Conservation (phyloP, 2,329 filamentous ascomycete genomes). For the Neophaeococcomyces aloes region DNA sequence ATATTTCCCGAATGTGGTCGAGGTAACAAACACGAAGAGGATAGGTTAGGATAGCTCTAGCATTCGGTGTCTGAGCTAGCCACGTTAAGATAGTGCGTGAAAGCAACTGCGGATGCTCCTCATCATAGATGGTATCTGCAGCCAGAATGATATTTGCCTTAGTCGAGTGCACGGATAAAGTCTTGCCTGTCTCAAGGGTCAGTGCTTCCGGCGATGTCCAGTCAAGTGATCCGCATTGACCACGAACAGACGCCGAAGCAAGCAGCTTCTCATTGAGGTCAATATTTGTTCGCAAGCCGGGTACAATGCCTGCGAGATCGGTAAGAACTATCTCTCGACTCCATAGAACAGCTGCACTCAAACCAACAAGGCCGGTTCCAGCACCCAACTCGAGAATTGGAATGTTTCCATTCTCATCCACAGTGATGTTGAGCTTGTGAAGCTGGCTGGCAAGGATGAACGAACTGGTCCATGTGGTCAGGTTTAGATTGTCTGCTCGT, state of each 20-base stretch:
- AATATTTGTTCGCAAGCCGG: slow-evolving; percentile 66
- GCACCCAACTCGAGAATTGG: slow-evolving; percentile 68
- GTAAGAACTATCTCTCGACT: slow-evolving; percentile 59
- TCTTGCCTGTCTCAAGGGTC: slow-evolving; percentile 8
- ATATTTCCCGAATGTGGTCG: slow-evolving; percentile 34
- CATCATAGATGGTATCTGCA: slow-evolving; percentile 34
- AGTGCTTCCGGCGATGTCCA: slow-evolving; percentile 27
- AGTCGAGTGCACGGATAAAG: slow-evolving; percentile 10
- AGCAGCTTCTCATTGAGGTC: slow-evolving; percentile 59
- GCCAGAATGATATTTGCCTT: slow-evolving; percentile 32
- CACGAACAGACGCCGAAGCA: slow-evolving; percentile 50
- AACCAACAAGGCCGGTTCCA: slow-evolving; percentile 77
- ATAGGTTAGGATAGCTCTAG: slow-evolving; percentile 31
- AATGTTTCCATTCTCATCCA: slow-evolving; percentile 12
- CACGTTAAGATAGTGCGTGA: slow-evolving; percentile 28
- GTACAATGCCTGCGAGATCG: slow-evolving; percentile 71
- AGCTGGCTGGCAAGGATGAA: slow-evolving; percentile 73
- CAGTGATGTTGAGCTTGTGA: slow-evolving; percentile 22
- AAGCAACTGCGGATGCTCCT: slow-evolving; percentile 33
- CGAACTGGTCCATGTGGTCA: slow-evolving; percentile 92
- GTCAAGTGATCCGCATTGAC: slow-evolving; percentile 27
- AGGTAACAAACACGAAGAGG: slow-evolving; percentile 33
- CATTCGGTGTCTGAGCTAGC: slow-evolving; percentile 23
- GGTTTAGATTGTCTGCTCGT: slow-evolving; percentile 73
- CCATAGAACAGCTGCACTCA: slow-evolving; percentile 69